Evolutionary conservation across 164 flowering plant species (phyloP).

Genomic region (Hamamelis virginiana): DNA sequence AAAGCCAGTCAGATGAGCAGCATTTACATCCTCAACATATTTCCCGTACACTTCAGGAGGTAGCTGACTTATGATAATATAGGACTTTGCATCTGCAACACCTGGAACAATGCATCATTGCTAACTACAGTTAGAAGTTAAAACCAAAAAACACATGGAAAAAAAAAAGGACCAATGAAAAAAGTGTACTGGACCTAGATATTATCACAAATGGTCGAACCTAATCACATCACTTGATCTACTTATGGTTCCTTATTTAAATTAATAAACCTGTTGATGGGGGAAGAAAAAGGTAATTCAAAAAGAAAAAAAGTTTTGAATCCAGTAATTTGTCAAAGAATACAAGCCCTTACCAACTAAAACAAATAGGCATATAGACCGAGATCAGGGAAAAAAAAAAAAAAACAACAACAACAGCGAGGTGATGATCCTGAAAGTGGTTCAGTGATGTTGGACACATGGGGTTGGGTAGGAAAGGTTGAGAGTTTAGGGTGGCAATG

Average conservation of each 20-base stretch:
- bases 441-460: background rate
- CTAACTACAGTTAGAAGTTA: conserved; percentile 3
- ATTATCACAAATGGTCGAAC: background rate
- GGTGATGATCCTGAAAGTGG: background rate
- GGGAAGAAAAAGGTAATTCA: background rate
- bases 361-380: background rate
- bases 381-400: too few species aligned
- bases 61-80: conserved; percentile 66
- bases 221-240: background rate
- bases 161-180: background rate
- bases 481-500: background rate
- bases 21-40: conserved; percentile 62
- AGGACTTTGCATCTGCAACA: conserved; percentile 64
- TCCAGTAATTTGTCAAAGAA: background rate
- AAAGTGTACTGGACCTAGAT: background rate
- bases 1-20: conserved; percentile 64
- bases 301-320: background rate
- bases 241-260: background rate
- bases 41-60: conserved; percentile 64
- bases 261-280: background rate
- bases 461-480: background rate
- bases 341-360: background rate
- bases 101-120: conserved; percentile 33
- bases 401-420: background rate
- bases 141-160: too few species aligned